Evolutionary conservation across 768 basidiomycete genomes (phyloP).

Genomic region (Xerocomellus intermedius): DNA sequence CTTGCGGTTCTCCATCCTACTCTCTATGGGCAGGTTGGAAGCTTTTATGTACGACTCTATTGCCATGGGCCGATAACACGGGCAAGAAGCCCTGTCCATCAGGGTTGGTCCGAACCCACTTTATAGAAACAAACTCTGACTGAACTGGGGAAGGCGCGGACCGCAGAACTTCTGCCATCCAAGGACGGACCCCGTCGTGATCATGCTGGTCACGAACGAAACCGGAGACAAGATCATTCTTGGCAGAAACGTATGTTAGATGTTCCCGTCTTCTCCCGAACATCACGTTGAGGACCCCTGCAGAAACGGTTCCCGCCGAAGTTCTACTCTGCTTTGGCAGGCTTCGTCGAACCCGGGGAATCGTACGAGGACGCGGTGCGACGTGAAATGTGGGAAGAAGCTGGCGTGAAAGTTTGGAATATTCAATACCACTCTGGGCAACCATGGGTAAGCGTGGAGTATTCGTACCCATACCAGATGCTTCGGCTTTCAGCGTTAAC

Average conservation of each 20-base stretch:
- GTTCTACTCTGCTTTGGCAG: conserved; percentile 89
- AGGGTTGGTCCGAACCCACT: conserved; percentile 45
- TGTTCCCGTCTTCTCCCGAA: neutral
- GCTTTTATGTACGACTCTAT: conserved; percentile 67
- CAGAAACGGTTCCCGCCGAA: conserved; percentile 65
- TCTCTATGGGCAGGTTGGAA: conserved; percentile 98
- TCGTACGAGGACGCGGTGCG: conserved; percentile 91
- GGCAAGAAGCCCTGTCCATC: conserved; percentile 69
- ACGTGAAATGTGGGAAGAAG: conserved; percentile 95
- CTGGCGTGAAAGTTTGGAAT: conserved; percentile 83
- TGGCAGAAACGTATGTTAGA: conserved; percentile 69
- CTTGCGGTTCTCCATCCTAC: conserved; percentile 77
- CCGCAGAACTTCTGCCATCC: conserved; percentile 86
- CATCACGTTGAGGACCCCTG: neutral
- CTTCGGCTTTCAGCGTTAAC: neutral
- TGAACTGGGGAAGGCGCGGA: conserved; percentile 56
- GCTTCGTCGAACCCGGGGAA: conserved; percentile 94
- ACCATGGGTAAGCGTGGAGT: conserved; percentile 66
- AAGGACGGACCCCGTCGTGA: conserved; percentile 85
- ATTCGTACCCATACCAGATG: neutral
- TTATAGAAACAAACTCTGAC: conserved; percentile 8
- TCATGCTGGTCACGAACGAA: conserved; percentile 83
- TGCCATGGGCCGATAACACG: conserved; percentile 71
- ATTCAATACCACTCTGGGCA: conserved; percentile 83
- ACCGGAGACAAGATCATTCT: conserved; percentile 81